A percentile compares a stretch with the other conserved stretches of the same genome.
These are phyloP conservation scores for Auricularia heimuer DNA, from an alignment of 768 basidiomycete species.

Conservation along the genomic window DNA sequence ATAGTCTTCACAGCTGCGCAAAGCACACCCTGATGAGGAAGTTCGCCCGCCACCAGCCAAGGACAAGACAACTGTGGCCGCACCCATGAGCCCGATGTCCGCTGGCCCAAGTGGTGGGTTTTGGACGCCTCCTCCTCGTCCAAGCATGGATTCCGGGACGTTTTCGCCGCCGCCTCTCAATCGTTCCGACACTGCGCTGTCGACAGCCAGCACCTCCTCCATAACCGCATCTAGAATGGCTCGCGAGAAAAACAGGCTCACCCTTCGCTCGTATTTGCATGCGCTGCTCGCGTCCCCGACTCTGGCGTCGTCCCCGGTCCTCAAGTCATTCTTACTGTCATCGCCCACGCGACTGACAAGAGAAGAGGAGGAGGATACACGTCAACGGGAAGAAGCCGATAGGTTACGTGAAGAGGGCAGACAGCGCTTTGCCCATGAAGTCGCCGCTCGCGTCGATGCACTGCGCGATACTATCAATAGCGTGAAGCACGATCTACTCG, in stretches of 20 bases:
- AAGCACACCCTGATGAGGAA: slow-evolving; percentile 74
- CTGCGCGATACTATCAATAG: slow-evolving; percentile 73
- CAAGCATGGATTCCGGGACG: neutral
- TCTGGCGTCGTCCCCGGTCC: slow-evolving; percentile 77
- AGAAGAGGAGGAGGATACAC: slow-evolving; percentile 72
- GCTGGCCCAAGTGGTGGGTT: slow-evolving; percentile 8
- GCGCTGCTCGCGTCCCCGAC: slow-evolving; percentile 57
- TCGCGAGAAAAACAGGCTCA: slow-evolving; percentile 91
- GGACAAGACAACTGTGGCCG: slow-evolving; percentile 64
- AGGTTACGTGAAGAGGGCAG: slow-evolving; percentile 77
- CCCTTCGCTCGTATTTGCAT: slow-evolving; percentile 88
- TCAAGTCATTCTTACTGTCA: slow-evolving; percentile 76
- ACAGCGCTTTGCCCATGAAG: slow-evolving; percentile 77
- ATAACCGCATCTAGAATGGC: slow-evolving; percentile 39
- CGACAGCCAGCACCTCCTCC: slow-evolving; percentile 18
- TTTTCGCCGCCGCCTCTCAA: neutral
- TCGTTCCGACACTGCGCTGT: slow-evolving; percentile 19
- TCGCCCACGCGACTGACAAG: slow-evolving; percentile 56
- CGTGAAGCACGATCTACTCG: slow-evolving; percentile 92
- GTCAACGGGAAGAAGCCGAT: slow-evolving; percentile 81
- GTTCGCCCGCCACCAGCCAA: slow-evolving; percentile 80
- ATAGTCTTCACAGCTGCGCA: slow-evolving; percentile 51
- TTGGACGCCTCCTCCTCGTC: slow-evolving; percentile 14
- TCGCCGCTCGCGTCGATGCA: slow-evolving; percentile 75
- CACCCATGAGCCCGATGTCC: slow-evolving; percentile 29